Conservation (phyloP, 345 rosid species). For the Iberis pinnata region DNA sequence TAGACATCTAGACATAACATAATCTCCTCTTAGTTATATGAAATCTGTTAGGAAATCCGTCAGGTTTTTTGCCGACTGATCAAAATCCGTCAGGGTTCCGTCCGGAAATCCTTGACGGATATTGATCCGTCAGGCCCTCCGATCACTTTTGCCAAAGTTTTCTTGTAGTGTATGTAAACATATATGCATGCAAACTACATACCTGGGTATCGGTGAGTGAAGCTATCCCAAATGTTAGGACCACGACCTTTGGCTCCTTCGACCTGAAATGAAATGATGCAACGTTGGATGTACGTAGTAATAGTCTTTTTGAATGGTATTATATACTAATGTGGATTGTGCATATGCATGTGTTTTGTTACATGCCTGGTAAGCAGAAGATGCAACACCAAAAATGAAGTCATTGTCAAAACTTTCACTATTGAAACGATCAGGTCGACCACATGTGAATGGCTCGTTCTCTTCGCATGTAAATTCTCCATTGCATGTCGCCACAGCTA, state of each 20-base stretch:
- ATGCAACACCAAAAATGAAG: constrained; percentile 25
- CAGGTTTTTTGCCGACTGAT: too few relatives aligned
- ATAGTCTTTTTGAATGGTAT: too few relatives aligned
- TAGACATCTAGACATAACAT: too few relatives aligned
- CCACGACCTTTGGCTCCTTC: constrained; percentile 38
- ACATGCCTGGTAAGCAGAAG: constrained; percentile 30
- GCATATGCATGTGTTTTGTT: neutral
- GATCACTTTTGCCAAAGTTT: too few relatives aligned
- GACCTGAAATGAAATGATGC: constrained; percentile 28
- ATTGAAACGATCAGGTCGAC: constrained; percentile 2
- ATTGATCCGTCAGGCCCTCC: too few relatives aligned
- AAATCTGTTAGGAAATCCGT: too few relatives aligned
- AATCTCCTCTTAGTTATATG: too few relatives aligned
- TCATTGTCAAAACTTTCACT: neutral
- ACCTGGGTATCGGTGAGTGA: constrained; percentile 43
- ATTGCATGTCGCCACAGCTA: constrained; percentile 8
- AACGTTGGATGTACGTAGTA: neutral
- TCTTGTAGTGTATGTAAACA: neutral
- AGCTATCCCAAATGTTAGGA: constrained; percentile 40
- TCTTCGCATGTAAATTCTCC: constrained; percentile 17
- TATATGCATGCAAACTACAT: neutral
- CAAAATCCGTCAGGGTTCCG: too few relatives aligned
- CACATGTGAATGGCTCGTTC: constrained; percentile 13
- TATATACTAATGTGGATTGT: too few relatives aligned
- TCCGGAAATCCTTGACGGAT: too few relatives aligned